These are phyloP conservation scores for Mycena metata DNA, from an alignment of 768 basidiomycete genomes.

Conservation along the genomic window DNA sequence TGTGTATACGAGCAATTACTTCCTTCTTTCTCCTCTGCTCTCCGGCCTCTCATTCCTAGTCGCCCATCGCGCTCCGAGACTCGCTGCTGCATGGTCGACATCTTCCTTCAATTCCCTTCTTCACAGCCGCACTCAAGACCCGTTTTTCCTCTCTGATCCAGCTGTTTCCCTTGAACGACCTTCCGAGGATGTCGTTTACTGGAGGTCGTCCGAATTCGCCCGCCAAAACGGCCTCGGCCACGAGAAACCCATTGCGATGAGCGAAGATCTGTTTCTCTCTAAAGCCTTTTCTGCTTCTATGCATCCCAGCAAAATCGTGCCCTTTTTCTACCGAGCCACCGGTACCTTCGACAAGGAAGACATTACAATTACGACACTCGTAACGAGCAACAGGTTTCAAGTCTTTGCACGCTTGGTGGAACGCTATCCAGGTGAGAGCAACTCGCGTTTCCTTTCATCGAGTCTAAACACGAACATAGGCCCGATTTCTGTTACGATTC, in stretches of 20 bases:
- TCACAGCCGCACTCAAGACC: constrained; percentile 27
- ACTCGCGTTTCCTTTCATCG: not conserved
- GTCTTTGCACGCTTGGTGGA: constrained; percentile 80
- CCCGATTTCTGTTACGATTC: constrained; percentile 87
- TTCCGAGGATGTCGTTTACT: constrained; percentile 43
- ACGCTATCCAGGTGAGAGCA: constrained; percentile 76
- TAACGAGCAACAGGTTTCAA: constrained; percentile 83
- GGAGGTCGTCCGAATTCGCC: constrained; percentile 51
- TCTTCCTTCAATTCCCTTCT: constrained; percentile 37
- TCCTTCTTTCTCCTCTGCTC: constrained; percentile 52
- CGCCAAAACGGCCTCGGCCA: constrained; percentile 53
- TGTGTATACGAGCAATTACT: constrained; percentile 58
- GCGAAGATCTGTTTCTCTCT: constrained; percentile 69
- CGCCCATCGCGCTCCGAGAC: constrained; percentile 37
- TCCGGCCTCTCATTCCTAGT: constrained; percentile 44
- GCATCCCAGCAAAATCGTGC: constrained; percentile 81
- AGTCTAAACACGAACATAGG: constrained; percentile 56
- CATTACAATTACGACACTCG: constrained; percentile 88
- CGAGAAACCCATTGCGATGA: constrained; percentile 50
- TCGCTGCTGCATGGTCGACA: constrained; percentile 36
- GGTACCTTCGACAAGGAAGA: constrained; percentile 70
- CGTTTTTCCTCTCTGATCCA: constrained; percentile 34
- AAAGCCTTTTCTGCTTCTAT: constrained; percentile 79
- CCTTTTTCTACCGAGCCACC: constrained; percentile 83
- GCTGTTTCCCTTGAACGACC: constrained; percentile 15